Base-by-base conservation (phyloP, 805 yeast species). In the Pichia exigua region DNA sequence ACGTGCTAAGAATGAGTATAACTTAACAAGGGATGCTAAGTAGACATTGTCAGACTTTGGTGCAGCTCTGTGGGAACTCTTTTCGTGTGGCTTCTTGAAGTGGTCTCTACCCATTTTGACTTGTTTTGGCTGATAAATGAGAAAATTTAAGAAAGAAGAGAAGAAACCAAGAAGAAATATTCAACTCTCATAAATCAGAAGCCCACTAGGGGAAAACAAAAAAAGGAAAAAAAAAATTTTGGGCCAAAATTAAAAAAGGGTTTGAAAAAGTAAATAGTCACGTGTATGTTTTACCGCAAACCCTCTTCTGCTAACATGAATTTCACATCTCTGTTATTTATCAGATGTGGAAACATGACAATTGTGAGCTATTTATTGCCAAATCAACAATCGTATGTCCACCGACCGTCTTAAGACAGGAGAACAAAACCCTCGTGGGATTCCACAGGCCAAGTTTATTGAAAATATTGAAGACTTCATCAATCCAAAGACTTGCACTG, bases 41-140 rank as follows among this genome's bases (percentile, higher is more conserved):
- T 94, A 94, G 79, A 91, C 97, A 75, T 94, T 94, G 81, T 94
- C 96, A 65, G 98, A 92, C 83, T 89, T 89, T 81, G 99, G 99
- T 78, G 97, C 97, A 74, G 85, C 79, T 81, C 99, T 90, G 89
- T 89, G 96, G 78, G 95, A 85, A 66, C 85, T 78, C 79, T 90
- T 88, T 73, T 81, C 82, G 85, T 94, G 99, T 80, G 89, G 97
- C 79, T 92, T 94, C 75, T 83, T 74, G 78, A 85, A 81, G 82
- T 88, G 96, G 82, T 94, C 98, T 79, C 85, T 88, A 85, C 97
- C 98, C 98, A 91, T 91, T 71, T 68, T 76, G 62, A 52, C 32
- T 50, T 53, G 24, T 22, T 45, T 48, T 50, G 53, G 11, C 28
- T 42, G 28, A 12, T 30, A 11, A 48, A 45, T 9, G 15, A 45